A percentile compares a stretch with the other conserved stretches of the same genome.
These are phyloP conservation scores for Coemansia sp. DNA, from an alignment of 192 early-diverging fungal genomes.

Conservation along the genomic window DNA sequence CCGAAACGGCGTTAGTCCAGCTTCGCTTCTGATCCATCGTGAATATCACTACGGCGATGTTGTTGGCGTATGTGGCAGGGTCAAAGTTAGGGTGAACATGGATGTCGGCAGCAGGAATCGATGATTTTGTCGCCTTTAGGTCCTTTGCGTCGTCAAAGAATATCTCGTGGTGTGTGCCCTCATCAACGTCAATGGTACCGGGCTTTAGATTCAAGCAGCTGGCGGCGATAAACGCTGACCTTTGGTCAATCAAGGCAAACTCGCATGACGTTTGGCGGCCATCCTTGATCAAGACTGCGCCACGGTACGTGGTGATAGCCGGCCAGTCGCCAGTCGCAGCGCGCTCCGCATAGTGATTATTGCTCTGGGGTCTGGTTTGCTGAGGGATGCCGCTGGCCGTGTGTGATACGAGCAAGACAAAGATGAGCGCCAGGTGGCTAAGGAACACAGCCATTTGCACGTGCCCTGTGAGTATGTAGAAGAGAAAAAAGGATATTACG, in stretches of 20 bases:
- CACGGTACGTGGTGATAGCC: constrained; percentile 4
- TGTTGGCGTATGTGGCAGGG: constrained; percentile 26
- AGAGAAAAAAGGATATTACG: neutral
- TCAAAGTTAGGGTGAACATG: constrained; percentile 26
- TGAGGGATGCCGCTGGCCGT: neutral
- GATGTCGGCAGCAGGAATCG: constrained; percentile 7
- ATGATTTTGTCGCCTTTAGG: neutral
- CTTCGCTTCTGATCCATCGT: neutral
- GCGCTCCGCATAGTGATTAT: neutral
- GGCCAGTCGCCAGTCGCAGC: neutral
- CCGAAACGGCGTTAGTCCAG: constrained; percentile 19
- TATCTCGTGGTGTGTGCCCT: constrained; percentile 9
- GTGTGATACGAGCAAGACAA: constrained; percentile 7
- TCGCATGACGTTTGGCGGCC: constrained; percentile 29
- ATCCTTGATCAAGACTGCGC: constrained; percentile 24
- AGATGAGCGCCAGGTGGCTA: neutral
- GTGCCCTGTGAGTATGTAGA: neutral
- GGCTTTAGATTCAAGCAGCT: constrained; percentile 16
- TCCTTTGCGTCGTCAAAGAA: constrained; percentile 12
- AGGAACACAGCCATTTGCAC: neutral
- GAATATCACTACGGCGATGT: constrained; percentile 24
- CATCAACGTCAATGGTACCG: neutral
- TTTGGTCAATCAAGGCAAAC: constrained; percentile 19
- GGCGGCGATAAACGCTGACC: constrained; percentile 21
- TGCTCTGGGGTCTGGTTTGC: neutral